Evolutionary conservation across 345 rosid genomes (phyloP).

Genomic region (Eucalyptus globulus): DNA sequence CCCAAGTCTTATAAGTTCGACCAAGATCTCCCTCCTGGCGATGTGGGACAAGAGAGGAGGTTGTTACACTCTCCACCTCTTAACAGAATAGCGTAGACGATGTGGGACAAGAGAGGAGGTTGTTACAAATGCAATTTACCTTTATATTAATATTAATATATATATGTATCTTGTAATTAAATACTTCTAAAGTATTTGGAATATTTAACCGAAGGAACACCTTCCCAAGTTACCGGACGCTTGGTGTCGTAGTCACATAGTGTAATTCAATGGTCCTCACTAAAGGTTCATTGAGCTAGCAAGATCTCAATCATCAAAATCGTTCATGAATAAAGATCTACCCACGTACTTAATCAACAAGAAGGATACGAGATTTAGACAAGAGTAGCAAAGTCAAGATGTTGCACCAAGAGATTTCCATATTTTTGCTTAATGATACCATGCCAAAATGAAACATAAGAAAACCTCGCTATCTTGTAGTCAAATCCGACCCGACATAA

Average conservation of each 20-base stretch:
- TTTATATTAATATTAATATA: too few species aligned
- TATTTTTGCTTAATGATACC: background rate
- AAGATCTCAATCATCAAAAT: background rate
- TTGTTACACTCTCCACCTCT: too few species aligned
- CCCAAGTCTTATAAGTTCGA: too few species aligned
- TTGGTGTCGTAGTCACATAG: background rate
- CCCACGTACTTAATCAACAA: background rate
- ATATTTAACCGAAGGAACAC: background rate
- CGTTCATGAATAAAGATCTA: background rate
- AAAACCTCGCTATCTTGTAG: background rate
- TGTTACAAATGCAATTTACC: background rate
- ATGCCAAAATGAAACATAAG: background rate
- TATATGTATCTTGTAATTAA: too few species aligned
- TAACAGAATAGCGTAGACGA: too few species aligned
- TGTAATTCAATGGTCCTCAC: background rate
- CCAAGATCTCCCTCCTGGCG: too few species aligned
- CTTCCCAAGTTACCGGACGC: background rate
- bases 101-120: too few species aligned
- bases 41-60: too few species aligned
- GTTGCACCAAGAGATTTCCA: background rate
- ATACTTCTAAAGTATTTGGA: background rate
- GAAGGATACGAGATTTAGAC: background rate
- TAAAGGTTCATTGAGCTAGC: background rate
- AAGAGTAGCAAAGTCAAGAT: background rate
- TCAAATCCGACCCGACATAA: background rate